phyloP scores from a whole-genome alignment of 768 basidiomycete genomes.

The Suillus cothurnatus region DNA sequence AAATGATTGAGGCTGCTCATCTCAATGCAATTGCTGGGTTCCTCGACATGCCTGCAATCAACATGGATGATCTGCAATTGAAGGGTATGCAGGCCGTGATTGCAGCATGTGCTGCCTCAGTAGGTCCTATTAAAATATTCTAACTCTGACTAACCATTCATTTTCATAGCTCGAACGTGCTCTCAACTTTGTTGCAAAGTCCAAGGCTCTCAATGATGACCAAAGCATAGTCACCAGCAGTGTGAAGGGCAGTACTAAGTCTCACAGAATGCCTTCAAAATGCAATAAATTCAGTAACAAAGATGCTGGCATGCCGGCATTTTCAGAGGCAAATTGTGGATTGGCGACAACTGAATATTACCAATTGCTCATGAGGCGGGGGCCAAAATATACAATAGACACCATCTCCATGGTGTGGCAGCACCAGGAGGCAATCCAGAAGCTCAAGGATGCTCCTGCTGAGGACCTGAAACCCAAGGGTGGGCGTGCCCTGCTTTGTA shows the following conservation, averaged over 20 bases:
- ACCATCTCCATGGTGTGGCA: not conserved
- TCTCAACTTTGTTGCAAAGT: not conserved
- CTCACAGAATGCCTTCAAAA: not conserved
- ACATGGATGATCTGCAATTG: constrained; percentile 2
- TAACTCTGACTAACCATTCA: not conserved
- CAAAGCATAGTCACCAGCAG: not conserved
- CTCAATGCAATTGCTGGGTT: constrained; percentile 7
- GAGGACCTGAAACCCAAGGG: not conserved
- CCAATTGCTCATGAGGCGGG: not conserved
- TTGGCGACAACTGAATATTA: not conserved
- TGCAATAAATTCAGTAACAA: not conserved
- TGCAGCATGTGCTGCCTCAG: constrained; percentile 10
- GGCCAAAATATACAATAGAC: not conserved
- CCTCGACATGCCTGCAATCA: constrained; percentile 5
- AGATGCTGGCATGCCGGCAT: not conserved
- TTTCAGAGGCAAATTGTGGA: not conserved
- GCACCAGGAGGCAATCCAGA: not conserved
- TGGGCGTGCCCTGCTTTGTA: not conserved
- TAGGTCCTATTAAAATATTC: constrained; percentile 5
- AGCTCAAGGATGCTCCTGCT: not conserved
- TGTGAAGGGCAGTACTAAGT: not conserved
- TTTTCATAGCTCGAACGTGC: constrained; percentile 10
- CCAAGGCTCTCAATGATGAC: not conserved
- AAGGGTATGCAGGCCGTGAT: constrained; percentile 8
- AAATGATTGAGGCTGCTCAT: constrained; percentile 7